phyloP scores from a whole-genome alignment of 2,329 filamentous ascomycete species.

The Botrytis aclada region DNA sequence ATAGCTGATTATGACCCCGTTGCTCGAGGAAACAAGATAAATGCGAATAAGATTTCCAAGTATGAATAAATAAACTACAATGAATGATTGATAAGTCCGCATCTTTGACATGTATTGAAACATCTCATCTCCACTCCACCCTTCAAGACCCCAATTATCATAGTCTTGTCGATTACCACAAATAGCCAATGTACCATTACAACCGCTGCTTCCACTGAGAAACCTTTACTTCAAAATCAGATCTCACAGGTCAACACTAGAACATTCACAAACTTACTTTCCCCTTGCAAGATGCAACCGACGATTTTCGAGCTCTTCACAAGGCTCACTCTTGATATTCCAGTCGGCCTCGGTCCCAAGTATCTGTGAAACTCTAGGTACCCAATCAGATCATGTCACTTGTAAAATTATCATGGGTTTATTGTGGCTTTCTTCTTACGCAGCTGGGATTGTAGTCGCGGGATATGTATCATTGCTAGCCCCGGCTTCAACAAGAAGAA shows the following conservation, averaged over 20 bases:
- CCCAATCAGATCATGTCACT: background rate
- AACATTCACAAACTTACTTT: background rate
- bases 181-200: background rate
- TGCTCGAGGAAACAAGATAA: background rate
- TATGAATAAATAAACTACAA: background rate
- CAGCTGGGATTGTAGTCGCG: background rate
- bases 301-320: background rate
- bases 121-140: constrained; percentile 1
- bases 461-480: background rate
- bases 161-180: background rate
- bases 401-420: background rate
- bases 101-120: constrained; percentile 2
- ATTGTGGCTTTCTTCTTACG: background rate
- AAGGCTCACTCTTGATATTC: background rate
- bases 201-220: background rate
- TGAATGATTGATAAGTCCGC: background rate
- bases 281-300: background rate
- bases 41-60: background rate
- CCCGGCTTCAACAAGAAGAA: background rate
- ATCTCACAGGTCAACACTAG: background rate
- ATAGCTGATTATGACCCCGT: background rate
- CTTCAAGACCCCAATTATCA: background rate
- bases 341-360: background rate
- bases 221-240: background rate
- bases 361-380: background rate